These are phyloP conservation scores for Holtermannia corniformis DNA, from an alignment of 768 basidiomycete species.

Conservation along the genomic window DNA sequence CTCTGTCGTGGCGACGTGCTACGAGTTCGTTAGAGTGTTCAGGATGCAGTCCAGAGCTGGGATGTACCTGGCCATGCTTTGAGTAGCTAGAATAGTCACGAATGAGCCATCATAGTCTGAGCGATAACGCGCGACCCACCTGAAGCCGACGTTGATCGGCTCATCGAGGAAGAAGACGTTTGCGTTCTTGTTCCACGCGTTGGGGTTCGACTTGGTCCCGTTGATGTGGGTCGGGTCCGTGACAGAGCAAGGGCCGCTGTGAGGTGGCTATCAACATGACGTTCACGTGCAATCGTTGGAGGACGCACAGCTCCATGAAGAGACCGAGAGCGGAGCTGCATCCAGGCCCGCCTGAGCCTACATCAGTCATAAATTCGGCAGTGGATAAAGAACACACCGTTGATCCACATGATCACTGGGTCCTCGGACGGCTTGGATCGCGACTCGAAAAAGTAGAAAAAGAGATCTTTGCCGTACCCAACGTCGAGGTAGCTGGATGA, in stretches of 20 bases:
- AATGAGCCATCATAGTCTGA: too few species aligned
- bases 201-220: conserved; percentile 39
- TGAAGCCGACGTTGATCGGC: conserved; percentile 46
- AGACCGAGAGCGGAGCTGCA: conserved; percentile 55
- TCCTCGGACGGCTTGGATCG: conserved; percentile 44
- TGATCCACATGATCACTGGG: conserved; percentile 42
- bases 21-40: too few species aligned
- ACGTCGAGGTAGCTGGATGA: conserved; percentile 29
- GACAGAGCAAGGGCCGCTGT: conserved; percentile 62
- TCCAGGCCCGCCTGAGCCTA: conserved; percentile 50
- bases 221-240: conserved; percentile 37
- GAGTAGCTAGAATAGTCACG: not conserved
- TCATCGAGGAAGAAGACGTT: conserved; percentile 51
- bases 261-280: not conserved
- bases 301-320: conserved; percentile 56
- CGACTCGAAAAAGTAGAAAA: conserved; percentile 68
- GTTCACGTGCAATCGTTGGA: too few species aligned
- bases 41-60: too few species aligned
- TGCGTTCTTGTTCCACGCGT: conserved; percentile 43
- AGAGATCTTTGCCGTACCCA: conserved; percentile 36
- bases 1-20: conserved; percentile 64
- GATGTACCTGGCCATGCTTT: not conserved
- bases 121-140: conserved; percentile 32
- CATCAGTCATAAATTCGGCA: not conserved
- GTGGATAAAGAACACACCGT: conserved; percentile 18